Evolutionary conservation across 2,329 filamentous ascomycete species (phyloP).

Genomic region (Thermothelomyces thermophilus): DNA sequence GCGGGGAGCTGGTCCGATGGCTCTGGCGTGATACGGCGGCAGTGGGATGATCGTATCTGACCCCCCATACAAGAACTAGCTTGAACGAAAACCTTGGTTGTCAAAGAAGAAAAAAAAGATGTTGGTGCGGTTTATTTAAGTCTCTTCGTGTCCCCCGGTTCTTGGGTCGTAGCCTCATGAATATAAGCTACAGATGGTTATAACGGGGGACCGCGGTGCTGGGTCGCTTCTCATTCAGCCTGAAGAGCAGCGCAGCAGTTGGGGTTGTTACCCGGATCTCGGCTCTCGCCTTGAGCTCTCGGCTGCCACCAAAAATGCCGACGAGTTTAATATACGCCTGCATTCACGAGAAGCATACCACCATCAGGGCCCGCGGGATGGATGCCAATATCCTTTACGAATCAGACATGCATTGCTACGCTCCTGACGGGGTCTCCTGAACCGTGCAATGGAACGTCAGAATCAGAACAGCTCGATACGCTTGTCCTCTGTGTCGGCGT

Average conservation of each 20-base stretch:
- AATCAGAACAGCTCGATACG: background rate
- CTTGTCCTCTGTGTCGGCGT: background rate
- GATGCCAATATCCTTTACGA: constrained; percentile 11
- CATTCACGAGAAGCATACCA: background rate
- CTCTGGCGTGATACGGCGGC: background rate
- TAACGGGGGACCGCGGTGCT: background rate
- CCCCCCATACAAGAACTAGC: no score
- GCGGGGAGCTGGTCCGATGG: background rate
- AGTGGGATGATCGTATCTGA: no score
- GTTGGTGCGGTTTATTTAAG: no score
- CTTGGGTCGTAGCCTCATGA: background rate
- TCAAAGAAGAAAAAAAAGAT: background rate
- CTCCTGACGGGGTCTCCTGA: constrained; percentile 14
- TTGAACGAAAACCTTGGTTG: no score
- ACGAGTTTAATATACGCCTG: constrained; percentile 9
- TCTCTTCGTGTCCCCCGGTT: background rate
- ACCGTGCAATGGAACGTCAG: constrained; percentile 11
- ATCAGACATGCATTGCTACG: constrained; percentile 8
- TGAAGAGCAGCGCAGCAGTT: constrained; percentile 9
- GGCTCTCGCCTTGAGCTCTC: background rate
- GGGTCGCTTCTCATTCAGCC: constrained; percentile 15
- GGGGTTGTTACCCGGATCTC: background rate
- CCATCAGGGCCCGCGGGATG: constrained; percentile 2
- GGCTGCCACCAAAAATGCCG: constrained; percentile 10
- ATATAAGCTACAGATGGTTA: background rate